Evolutionary conservation across 1,139 yeast species (phyloP).

Genomic region (Pichia sp.): DNA sequence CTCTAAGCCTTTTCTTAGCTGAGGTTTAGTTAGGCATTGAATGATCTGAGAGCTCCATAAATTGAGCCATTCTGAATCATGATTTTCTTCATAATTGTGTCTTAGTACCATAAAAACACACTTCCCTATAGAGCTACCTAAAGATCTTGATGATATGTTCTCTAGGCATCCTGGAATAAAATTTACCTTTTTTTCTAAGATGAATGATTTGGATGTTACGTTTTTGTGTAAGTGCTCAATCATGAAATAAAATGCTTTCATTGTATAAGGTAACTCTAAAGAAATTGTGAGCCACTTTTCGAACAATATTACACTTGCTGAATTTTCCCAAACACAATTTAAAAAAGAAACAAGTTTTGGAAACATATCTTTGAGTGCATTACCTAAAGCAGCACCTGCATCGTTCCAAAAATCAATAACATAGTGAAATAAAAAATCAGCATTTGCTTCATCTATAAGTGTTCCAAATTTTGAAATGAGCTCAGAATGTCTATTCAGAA

Average conservation of each 20-base stretch:
- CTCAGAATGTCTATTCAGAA: slow-evolving; percentile 4
- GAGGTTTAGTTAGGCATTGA: slow-evolving; percentile 29
- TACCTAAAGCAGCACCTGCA: slow-evolving; percentile 62
- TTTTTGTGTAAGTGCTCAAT: slow-evolving; percentile 49
- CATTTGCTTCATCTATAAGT: slow-evolving; percentile 25
- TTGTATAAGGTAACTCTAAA: slow-evolving; percentile 38
- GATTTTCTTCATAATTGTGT: slow-evolving; percentile 26
- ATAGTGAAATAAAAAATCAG: slow-evolving; percentile 41
- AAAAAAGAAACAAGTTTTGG: slow-evolving; percentile 40
- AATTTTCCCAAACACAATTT: slow-evolving; percentile 14
- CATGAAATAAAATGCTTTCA: slow-evolving; percentile 54
- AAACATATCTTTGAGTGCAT: slow-evolving; percentile 56
- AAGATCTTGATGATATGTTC: slow-evolving; percentile 47
- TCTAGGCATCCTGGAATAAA: slow-evolving; percentile 41
- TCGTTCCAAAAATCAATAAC: slow-evolving; percentile 65
- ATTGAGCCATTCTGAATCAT: slow-evolving; percentile 38
- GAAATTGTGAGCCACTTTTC: slow-evolving; percentile 40
- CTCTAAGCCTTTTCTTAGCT: slow-evolving; percentile 42
- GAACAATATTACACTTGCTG: slow-evolving; percentile 25
- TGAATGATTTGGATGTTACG: slow-evolving; percentile 32
- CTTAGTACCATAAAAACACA: slow-evolving; percentile 43
- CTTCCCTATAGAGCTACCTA: slow-evolving; percentile 65
- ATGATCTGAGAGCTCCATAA: slow-evolving; percentile 44
- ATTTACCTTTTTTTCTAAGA: slow-evolving; percentile 37
- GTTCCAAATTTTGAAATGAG: slow-evolving; percentile 5